phyloP scores from a whole-genome alignment of 2,329 filamentous ascomycete species.

The Beauveria caledonica region DNA sequence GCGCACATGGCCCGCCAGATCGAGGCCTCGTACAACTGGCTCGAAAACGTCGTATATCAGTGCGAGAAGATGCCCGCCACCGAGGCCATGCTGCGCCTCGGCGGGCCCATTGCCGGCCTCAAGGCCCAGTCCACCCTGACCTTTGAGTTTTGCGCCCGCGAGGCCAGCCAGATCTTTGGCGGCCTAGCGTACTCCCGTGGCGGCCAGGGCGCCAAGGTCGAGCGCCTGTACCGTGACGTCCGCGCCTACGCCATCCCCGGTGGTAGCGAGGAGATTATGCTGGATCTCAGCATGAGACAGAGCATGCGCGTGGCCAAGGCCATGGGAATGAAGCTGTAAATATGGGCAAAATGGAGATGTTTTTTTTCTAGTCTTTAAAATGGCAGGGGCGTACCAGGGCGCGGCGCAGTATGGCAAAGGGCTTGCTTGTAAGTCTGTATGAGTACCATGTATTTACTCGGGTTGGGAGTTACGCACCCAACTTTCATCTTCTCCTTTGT shows the following conservation, averaged over 20 bases:
- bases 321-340: constrained; percentile 89
- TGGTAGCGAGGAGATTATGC: constrained; percentile 96
- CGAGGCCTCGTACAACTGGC: constrained; percentile 93
- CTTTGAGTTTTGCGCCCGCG: constrained; percentile 95
- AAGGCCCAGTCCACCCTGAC: constrained; percentile 92
- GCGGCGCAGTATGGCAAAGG: neutral
- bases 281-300: constrained; percentile 91
- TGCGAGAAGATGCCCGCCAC: constrained; percentile 88
- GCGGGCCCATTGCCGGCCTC: constrained; percentile 84
- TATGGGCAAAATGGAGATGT: neutral
- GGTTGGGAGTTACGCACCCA: neutral
- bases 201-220: constrained; percentile 91
- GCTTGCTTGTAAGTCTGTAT: constrained; percentile 3
- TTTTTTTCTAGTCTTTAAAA: neutral
- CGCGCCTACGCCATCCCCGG: constrained; percentile 94
- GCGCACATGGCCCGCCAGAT: constrained; percentile 98
- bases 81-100: constrained; percentile 92
- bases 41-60: constrained; percentile 92
- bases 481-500: neutral
- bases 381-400: neutral
- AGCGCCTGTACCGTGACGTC: constrained; percentile 90
- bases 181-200: constrained; percentile 87
- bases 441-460: constrained; percentile 1
- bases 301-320: constrained; percentile 80
- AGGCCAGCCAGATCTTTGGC: constrained; percentile 96